Evolutionary conservation across 129 eudicot species (phyloP).

Genomic region (Flaveria trinervia): DNA sequence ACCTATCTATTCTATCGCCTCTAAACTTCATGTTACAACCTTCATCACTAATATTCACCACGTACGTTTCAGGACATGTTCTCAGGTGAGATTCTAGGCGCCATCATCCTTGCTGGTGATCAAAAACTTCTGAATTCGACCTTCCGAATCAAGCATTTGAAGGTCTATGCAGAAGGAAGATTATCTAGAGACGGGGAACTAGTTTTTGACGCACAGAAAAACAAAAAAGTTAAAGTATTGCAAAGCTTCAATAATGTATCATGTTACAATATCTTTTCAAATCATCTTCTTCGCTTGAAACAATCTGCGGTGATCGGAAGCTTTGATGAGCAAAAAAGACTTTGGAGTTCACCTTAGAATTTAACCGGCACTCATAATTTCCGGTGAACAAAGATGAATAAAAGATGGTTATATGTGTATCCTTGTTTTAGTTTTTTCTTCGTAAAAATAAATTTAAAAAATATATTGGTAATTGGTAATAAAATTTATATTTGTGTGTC

Average conservation of each 20-base stretch:
- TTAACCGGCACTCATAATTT: neutral
- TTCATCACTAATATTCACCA: neutral
- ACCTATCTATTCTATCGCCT: neutral
- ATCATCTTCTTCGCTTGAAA: conserved; percentile 42
- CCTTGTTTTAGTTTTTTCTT: neutral
- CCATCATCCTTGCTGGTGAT: conserved; percentile 51
- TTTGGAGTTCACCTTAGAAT: conserved; percentile 44
- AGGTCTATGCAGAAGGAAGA: conserved; percentile 50
- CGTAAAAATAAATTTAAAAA: no score
- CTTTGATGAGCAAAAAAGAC: conserved; percentile 61
- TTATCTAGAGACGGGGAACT: conserved; percentile 64
- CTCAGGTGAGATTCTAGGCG: conserved; percentile 74
- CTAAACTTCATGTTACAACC: neutral
- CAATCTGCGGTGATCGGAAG: conserved; percentile 79
- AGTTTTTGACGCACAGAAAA: conserved; percentile 39
- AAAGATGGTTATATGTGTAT: neutral
- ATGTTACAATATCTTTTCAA: conserved; percentile 50
- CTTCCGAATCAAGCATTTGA: conserved; percentile 34
- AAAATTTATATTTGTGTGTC: no score
- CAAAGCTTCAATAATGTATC: conserved; percentile 43
- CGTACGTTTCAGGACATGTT: conserved; percentile 59
- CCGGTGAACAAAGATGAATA: neutral
- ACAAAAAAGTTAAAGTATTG: conserved; percentile 49
- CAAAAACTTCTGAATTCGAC: conserved; percentile 36
- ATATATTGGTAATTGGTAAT: no score